Conservation (phyloP, 441 rosid genomes). For the Populus hybrid region DNA sequence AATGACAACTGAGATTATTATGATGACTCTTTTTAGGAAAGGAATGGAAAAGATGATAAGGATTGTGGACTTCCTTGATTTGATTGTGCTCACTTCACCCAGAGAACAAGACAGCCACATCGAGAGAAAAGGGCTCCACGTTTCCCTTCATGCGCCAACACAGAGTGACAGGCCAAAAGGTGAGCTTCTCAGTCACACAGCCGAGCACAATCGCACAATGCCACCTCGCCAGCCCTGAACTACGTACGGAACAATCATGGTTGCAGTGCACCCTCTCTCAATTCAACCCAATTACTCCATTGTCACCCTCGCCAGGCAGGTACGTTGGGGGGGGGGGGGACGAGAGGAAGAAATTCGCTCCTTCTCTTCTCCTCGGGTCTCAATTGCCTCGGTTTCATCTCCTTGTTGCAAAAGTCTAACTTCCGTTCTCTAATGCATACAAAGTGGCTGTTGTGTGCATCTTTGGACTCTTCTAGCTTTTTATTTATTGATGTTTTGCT, state of each 20-base stretch:
- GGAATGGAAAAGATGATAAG: neutral
- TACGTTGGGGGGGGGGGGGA: too few species aligned
- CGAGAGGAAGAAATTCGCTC: neutral
- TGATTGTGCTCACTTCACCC: neutral
- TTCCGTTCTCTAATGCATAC: constrained; percentile 15
- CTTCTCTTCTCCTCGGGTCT: neutral
- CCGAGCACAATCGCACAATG: neutral
- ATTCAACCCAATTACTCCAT: too few species aligned
- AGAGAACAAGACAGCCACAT: neutral
- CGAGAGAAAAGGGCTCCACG: constrained; percentile 21
- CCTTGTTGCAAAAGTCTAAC: constrained; percentile 13
- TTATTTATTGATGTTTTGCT: neutral
- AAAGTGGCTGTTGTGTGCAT: constrained; percentile 17
- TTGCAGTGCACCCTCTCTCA: neutral
- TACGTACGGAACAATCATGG: too few species aligned
- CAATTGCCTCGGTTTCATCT: constrained; percentile 20
- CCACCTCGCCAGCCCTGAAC: neutral
- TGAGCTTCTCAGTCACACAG: neutral
- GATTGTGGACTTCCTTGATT: neutral
- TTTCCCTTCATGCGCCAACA: constrained; percentile 26
- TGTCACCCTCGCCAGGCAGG: neutral
- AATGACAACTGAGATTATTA: too few species aligned
- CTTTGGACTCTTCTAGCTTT: constrained; percentile 20
- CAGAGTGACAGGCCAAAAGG: constrained; percentile 2
- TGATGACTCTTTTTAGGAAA: neutral